These are phyloP conservation scores for Raddia guianensis DNA, from an alignment of 176 grass and related monocot species.

Conservation along the genomic window DNA sequence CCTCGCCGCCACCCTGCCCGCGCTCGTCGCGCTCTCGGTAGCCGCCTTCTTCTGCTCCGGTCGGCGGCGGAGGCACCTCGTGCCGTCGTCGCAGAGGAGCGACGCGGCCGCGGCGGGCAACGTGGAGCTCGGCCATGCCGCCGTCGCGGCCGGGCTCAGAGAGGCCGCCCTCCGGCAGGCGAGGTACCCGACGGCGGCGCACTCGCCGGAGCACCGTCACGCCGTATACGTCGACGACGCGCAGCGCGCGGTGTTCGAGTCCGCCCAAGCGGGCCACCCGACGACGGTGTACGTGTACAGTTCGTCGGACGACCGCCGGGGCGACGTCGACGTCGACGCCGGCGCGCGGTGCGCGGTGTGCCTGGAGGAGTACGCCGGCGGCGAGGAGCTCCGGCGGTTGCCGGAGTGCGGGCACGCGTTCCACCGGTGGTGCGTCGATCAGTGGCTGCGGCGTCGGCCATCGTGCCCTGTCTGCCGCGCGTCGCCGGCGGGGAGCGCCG, in stretches of 20 bases:
- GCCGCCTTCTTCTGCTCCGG: slow-evolving; percentile 4
- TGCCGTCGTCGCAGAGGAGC: not conserved
- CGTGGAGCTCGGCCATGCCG: slow-evolving; percentile 12
- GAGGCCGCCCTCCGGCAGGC: too few species aligned
- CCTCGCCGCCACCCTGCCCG: slow-evolving; percentile 12
- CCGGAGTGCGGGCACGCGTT: slow-evolving; percentile 60
- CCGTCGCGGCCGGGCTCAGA: too few species aligned
- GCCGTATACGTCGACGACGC: slow-evolving; percentile 16
- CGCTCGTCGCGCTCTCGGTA: slow-evolving; percentile 8
- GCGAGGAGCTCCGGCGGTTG: slow-evolving; percentile 50
- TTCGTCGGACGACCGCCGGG: not conserved
- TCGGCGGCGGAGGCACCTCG: not conserved
- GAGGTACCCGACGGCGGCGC: too few species aligned
- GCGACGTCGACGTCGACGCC: not conserved
- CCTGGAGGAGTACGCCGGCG: slow-evolving; percentile 43
- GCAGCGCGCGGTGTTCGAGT: not conserved
- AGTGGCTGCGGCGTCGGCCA: slow-evolving; percentile 49
- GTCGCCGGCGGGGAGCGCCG: slow-evolving; percentile 6
- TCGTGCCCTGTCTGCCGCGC: slow-evolving; percentile 67
- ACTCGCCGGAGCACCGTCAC: too few species aligned
- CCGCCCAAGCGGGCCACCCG: slow-evolving; percentile 31
- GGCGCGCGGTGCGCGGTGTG: slow-evolving; percentile 46
- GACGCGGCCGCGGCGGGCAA: slow-evolving; percentile 16
- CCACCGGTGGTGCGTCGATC: slow-evolving; percentile 58
- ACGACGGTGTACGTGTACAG: slow-evolving; percentile 32